Evolutionary conservation across 768 basidiomycete species (phyloP).

Genomic region (Pleurotus tuoliensis): DNA sequence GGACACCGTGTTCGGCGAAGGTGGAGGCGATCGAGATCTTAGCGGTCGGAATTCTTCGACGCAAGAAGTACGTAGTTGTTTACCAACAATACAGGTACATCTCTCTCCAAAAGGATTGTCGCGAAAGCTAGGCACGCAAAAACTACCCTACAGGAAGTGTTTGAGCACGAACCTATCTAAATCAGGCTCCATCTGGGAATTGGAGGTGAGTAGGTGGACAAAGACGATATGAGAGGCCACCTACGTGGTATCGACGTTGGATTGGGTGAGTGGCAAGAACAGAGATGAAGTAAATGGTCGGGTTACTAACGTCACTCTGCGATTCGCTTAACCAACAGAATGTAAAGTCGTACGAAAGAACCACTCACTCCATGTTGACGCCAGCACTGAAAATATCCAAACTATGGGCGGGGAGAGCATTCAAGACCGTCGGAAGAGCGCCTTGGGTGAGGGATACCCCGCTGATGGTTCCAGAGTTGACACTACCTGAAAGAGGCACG

Average conservation of each 20-base stretch:
- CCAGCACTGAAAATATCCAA: neutral
- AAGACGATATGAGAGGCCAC: neutral
- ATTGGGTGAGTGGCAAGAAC: neutral
- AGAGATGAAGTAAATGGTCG: neutral
- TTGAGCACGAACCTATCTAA: no score
- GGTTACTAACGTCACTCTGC: neutral
- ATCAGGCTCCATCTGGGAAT: neutral
- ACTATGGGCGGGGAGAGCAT: neutral
- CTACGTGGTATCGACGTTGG: neutral
- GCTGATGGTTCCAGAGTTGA: constrained; percentile 1
- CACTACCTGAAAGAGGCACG: neutral
- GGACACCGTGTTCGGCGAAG: no score
- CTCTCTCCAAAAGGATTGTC: no score
- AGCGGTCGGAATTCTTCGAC: no score
- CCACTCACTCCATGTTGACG: neutral
- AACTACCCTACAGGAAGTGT: no score
- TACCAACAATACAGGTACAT: no score
- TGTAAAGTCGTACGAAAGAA: no score
- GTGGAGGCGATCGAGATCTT: no score
- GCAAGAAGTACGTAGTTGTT: no score
- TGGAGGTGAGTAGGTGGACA: neutral
- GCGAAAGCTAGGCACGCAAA: no score
- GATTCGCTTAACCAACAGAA: no score
- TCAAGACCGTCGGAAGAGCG: neutral
- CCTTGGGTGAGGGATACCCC: neutral